A percentile compares a stretch with the other conserved stretches of the same genome.
Evolutionary conservation across 75 land plant genomes (phyloP).

Genomic region (Larix kaempferi): DNA sequence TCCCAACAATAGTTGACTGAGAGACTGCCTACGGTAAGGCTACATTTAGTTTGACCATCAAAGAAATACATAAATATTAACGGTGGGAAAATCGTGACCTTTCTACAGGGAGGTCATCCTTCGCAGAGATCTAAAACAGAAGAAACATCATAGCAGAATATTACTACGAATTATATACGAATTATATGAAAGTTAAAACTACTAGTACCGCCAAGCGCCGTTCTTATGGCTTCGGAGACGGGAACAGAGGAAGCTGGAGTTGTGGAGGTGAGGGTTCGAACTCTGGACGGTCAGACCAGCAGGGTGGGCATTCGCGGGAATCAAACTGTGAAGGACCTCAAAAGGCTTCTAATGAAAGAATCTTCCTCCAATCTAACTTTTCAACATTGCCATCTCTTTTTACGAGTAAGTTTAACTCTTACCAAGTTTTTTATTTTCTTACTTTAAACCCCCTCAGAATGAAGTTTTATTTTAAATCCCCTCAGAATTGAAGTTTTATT

Average conservation of each 20-base stretch:
- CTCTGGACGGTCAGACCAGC: constrained; percentile 50
- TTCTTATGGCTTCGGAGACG: background rate
- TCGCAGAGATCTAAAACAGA: no score
- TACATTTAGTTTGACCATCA: no score
- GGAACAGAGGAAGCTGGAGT: background rate
- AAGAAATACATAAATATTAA: no score
- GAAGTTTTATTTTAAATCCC: background rate
- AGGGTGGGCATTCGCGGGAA: constrained; percentile 20
- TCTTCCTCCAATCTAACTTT: constrained; percentile 29
- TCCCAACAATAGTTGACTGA: no score
- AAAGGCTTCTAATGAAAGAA: constrained; percentile 36
- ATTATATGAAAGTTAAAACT: no score
- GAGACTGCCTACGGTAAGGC: no score
- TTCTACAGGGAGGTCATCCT: no score
- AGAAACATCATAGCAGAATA: no score
- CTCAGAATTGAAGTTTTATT: background rate
- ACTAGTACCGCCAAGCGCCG: no score
- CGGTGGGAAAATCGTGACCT: no score
- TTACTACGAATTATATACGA: no score
- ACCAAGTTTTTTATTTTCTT: background rate
- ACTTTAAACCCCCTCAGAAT: background rate
- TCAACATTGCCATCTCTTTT: constrained; percentile 75
- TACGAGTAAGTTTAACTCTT: constrained; percentile 32
- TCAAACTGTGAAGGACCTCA: constrained; percentile 41
- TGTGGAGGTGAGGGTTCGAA: constrained; percentile 42